Base-by-base conservation (phyloP, 1,284 basidiomycete species). In the Pyrrhoderma noxium region DNA sequence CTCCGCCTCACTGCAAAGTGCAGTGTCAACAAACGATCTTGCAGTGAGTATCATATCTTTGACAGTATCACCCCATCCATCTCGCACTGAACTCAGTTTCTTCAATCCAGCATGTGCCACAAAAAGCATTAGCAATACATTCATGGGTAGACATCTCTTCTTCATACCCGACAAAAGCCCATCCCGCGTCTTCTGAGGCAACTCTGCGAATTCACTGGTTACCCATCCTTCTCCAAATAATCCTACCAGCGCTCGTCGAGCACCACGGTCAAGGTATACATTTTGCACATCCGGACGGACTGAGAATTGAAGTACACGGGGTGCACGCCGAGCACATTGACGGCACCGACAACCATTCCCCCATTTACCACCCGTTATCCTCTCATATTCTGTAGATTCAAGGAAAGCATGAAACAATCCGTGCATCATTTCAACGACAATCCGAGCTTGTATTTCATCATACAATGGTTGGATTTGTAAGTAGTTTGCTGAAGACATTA, bases 161-260 rank as follows among this genome's bases (percentile, higher is more conserved):
- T 74, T 74, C 0, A 93, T 73, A 1, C 87, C 85, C 53, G 80
- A 80, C 23, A 93, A 66, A 1, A 93, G 68, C 16, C 70, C 70
- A 22, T 87, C 81, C 34, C 87, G 77, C 27, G 81, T 73, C 57
- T 81, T 81, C 56, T 76, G 75, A 2, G 82, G 75, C 1, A 93
- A 72, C 0, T 69, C 64, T 1, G 85, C 85, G 58, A 95, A 87
- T 56, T 94, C 90, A 27, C 78, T 62, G 0, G 78, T 85, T 56
- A 81, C 84, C 93, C 92, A 95, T 2, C 86, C 83, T 56, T 90
- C 85, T 8, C 88, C 89, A 62, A 90, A 95, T 16, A 89, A 74
- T 0, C 82, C 80, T 0, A 91, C 80, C 4, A 96, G 72, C 11
- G 85, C 88, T 2, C 82, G 72, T 7, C 85, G 73, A 0, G 88